phyloP scores from a whole-genome alignment of 1,284 basidiomycete genomes.

The Cryptococcus sp. region DNA sequence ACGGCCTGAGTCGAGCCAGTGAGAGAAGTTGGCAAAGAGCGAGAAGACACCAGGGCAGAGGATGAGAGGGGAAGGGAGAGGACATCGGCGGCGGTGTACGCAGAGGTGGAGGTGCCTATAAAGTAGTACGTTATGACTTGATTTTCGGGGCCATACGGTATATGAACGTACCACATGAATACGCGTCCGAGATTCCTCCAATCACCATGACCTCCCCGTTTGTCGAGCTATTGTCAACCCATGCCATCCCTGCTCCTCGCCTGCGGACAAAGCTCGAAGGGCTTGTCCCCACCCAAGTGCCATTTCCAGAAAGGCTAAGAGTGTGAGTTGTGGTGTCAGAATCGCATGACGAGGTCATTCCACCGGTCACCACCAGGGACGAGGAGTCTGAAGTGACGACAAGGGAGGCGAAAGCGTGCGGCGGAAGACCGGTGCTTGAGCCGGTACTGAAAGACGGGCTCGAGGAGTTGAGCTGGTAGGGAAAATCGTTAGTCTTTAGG shows the following conservation, averaged over 20 bases:
- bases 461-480: constrained; percentile 39
- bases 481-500: background rate
- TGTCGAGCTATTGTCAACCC: constrained; percentile 27
- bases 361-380: constrained; percentile 44
- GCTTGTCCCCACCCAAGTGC: constrained; percentile 35
- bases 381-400: constrained; percentile 28
- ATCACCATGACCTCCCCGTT: constrained; percentile 42
- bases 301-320: constrained; percentile 27
- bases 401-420: constrained; percentile 49
- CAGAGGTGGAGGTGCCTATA: constrained; percentile 29
- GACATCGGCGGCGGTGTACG: constrained; percentile 44
- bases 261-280: constrained; percentile 37
- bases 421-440: constrained; percentile 39
- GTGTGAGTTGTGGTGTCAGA: constrained; percentile 43
- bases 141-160: background rate
- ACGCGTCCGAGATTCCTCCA: constrained; percentile 48
- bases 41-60: constrained; percentile 27
- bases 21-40: constrained; percentile 30
- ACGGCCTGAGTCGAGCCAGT: constrained; percentile 44
- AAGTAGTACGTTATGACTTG: background rate
- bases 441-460: constrained; percentile 40
- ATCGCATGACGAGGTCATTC: constrained; percentile 46
- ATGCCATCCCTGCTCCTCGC: constrained; percentile 39
- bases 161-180: constrained; percentile 42
- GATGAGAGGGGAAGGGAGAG: constrained; percentile 36